Evolutionary conservation across 805 yeast genomes (phyloP).

Genomic region (Kodamaea lidongshanica): DNA sequence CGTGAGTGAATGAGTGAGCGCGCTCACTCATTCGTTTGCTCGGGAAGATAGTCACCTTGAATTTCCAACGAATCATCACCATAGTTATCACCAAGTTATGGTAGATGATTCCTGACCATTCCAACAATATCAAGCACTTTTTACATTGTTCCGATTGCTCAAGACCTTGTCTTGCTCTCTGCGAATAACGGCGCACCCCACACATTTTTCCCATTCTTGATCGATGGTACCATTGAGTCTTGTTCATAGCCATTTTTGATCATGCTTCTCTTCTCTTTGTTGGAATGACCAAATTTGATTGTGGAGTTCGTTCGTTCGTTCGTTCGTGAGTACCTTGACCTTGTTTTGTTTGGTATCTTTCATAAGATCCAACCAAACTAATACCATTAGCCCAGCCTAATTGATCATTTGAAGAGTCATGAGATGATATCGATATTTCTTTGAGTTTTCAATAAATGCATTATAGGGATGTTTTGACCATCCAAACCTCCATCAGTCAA

Average conservation of each 20-base stretch:
- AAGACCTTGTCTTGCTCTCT: slow-evolving; percentile 57
- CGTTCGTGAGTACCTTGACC: no score
- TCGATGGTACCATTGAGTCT: slow-evolving; percentile 64
- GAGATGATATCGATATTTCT: slow-evolving; percentile 32
- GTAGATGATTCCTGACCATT: slow-evolving; percentile 35
- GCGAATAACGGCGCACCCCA: slow-evolving; percentile 78
- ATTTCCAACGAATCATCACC: slow-evolving; percentile 8
- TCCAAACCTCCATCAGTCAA: slow-evolving; percentile 41
- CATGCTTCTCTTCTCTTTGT: slow-evolving; percentile 51
- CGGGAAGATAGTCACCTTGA: no score
- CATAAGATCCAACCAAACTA: slow-evolving; percentile 27
- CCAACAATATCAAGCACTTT: slow-evolving; percentile 80
- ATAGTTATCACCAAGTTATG: slow-evolving; percentile 9
- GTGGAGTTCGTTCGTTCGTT: no score
- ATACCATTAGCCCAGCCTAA: slow-evolving; percentile 35
- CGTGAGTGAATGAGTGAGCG: no score
- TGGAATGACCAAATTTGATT: slow-evolving; percentile 53
- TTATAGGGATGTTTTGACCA: slow-evolving; percentile 31
- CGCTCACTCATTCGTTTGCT: no score
- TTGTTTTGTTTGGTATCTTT: slow-evolving; percentile 29
- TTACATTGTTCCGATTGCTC: slow-evolving; percentile 66
- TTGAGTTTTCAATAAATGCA: slow-evolving; percentile 31
- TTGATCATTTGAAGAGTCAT: slow-evolving; percentile 33
- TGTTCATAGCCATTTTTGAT: slow-evolving; percentile 73
- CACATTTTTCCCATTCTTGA: slow-evolving; percentile 62